These are phyloP conservation scores for Gossypium turneri DNA, from an alignment of 345 rosid genomes.

Conservation along the genomic window DNA sequence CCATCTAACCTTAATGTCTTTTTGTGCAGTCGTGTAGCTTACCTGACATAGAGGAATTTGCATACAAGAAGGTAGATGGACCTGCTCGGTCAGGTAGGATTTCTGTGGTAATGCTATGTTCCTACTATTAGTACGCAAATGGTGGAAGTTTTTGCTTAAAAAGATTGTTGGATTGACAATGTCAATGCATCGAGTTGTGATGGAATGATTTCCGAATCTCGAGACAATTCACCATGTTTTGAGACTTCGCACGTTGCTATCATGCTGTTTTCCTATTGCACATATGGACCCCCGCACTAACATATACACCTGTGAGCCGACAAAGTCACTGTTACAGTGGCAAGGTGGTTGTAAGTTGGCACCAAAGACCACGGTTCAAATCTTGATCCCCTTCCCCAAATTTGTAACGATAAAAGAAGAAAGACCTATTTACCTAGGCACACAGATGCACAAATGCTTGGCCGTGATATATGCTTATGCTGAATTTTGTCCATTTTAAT, in stretches of 20 bases:
- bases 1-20: background rate
- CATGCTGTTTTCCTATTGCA: background rate
- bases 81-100: conserved; percentile 36
- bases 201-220: background rate
- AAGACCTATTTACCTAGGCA: background rate
- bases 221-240: background rate
- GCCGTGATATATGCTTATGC: background rate
- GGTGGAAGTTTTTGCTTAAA: background rate
- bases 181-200: background rate
- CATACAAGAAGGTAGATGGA: conserved; percentile 40
- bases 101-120: background rate
- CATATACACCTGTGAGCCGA: background rate
- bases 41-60: conserved; percentile 79
- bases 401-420: no score
- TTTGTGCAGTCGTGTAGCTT: conserved; percentile 35
- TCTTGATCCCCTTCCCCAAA: no score
- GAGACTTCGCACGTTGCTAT: background rate
- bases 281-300: background rate
- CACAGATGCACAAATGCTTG: background rate
- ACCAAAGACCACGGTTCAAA: no score
- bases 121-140: background rate
- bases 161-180: background rate
- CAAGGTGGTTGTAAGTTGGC: no score
- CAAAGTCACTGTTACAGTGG: no score
- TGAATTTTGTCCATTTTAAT: no score